Evolutionary conservation across 106 monocot genomes (phyloP).

Genomic region (Dendrobium catenatum): DNA sequence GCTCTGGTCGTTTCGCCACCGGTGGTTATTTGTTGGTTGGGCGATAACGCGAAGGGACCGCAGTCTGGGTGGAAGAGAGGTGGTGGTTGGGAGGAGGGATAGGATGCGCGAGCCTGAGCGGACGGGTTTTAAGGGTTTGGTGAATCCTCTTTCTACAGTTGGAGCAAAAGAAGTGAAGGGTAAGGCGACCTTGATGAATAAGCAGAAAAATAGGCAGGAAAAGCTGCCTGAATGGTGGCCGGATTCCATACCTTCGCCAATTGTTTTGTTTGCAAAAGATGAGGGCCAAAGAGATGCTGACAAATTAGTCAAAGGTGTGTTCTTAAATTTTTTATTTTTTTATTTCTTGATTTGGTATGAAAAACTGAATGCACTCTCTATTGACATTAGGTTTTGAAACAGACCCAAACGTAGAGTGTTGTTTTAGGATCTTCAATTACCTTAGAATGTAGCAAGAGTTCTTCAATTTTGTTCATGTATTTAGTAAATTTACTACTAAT

Average conservation of each 20-base stretch:
- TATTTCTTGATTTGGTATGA: background rate
- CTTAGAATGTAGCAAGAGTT: too few relatives aligned
- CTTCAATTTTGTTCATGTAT: too few relatives aligned
- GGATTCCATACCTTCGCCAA: constrained; percentile 3
- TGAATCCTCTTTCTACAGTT: constrained; percentile 29
- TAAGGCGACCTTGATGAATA: background rate
- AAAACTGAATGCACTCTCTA: background rate
- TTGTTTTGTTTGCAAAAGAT: constrained; percentile 17
- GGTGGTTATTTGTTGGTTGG: constrained; percentile 14
- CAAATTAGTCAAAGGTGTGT: constrained; percentile 71
- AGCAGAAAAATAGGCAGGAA: constrained; percentile 18
- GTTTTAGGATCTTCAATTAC: too few relatives aligned
- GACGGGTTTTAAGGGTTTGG: constrained; percentile 16
- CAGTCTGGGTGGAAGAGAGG: constrained; percentile 84
- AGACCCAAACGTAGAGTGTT: too few relatives aligned
- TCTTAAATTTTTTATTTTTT: background rate
- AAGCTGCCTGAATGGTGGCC: constrained; percentile 83
- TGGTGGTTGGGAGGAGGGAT: constrained; percentile 53
- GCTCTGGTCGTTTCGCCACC: constrained; percentile 16
- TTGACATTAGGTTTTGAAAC: too few relatives aligned
- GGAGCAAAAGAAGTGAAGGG: constrained; percentile 5
- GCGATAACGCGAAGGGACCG: constrained; percentile 59
- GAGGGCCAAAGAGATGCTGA: constrained; percentile 48
- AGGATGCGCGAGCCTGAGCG: constrained; percentile 5
- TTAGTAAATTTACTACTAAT: too few relatives aligned